Evolutionary conservation across 768 basidiomycete genomes (phyloP).

Genomic region (Nidularia pulvinata): DNA sequence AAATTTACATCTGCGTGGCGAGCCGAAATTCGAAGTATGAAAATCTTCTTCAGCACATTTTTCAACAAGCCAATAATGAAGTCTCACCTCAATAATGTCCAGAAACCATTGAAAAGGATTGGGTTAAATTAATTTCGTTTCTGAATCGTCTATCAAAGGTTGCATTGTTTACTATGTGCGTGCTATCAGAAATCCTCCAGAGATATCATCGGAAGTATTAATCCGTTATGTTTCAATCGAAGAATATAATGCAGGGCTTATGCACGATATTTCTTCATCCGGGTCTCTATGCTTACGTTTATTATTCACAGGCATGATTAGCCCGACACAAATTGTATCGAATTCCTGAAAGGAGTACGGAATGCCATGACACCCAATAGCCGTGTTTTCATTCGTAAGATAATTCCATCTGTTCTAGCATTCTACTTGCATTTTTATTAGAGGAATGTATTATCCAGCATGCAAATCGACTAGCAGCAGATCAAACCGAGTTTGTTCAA

Average conservation of each 20-base stretch:
- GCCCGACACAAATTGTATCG: slow-evolving; percentile 24
- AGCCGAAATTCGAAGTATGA: too few species aligned
- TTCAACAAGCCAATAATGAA: slow-evolving; percentile 25
- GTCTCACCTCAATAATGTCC: slow-evolving; percentile 33
- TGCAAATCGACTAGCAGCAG: slow-evolving; percentile 10
- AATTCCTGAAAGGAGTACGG: slow-evolving; percentile 24
- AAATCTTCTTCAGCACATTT: slow-evolving; percentile 16
- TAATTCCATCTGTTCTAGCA: not conserved
- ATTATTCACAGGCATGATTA: slow-evolving; percentile 26
- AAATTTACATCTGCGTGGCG: slow-evolving; percentile 31
- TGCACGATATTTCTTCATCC: not conserved
- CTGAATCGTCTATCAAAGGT: slow-evolving; percentile 26
- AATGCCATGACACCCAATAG: slow-evolving; percentile 27
- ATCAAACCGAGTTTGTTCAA: slow-evolving; percentile 10
- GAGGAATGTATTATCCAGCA: slow-evolving; percentile 33
- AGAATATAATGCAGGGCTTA: slow-evolving; percentile 22
- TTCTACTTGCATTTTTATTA: slow-evolving; percentile 6
- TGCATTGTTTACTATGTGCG: slow-evolving; percentile 43
- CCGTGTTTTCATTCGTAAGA: slow-evolving; percentile 29
- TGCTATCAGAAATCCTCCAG: not conserved
- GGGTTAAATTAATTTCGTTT: slow-evolving; percentile 45
- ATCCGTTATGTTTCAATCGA: slow-evolving; percentile 12
- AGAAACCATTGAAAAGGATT: slow-evolving; percentile 25
- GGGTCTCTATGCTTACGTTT: not conserved
- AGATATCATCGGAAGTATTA: not conserved